Base-by-base conservation (phyloP, 2,329 filamentous ascomycete genomes). In the Penicillium occitanis region DNA sequence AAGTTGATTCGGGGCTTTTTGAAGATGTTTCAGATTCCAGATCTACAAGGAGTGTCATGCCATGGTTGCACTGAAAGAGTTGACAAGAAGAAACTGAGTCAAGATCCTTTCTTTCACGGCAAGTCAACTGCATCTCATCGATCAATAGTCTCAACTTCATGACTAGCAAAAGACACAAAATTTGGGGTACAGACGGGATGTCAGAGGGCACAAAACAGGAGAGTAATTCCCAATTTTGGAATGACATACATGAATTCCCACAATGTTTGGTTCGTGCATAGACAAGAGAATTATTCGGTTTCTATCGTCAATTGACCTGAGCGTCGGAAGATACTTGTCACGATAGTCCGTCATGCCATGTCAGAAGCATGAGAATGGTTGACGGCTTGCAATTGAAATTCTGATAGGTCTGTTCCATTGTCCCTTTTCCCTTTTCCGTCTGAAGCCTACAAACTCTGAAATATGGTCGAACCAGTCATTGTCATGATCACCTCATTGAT, bases 61-160 rank as follows among this genome's bases (percentile, higher is more conserved):
- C 28, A 33, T 53, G 50, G 50, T 19, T 33, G 25, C 28, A 53
- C 33, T 25, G 33, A 57, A 37, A 37, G 30, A 57, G n/a, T 37
- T 22, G 30, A n/a, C 17, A 55, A 55, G 30, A 55, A 55, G 30
- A 53, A 53, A 33, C 17, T 55, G 51, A 57, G 53, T 57, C n/a
- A 57, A 37, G n/a, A 25, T 25, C 17, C 5, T 17, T 33, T 11
- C 53, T 57, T 57, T 57, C 19, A 22, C n/a, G n/a, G 33, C 30
- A 37, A 57, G 30, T 19, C 51, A 57, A 11, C 51, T 57, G 53
- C 33, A 57, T 17, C 33, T 57, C 53, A 57, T 57, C 17, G 33
- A 57, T 37, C 53, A 40, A 57, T 57, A 57, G 51, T 57, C 51
- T 57, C 53, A 40, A 37, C 19, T 35, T 2, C 33, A 57, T 57